These are phyloP conservation scores for Neoboletus subvelutipes DNA, from an alignment of 768 basidiomycete genomes.

Conservation along the genomic window DNA sequence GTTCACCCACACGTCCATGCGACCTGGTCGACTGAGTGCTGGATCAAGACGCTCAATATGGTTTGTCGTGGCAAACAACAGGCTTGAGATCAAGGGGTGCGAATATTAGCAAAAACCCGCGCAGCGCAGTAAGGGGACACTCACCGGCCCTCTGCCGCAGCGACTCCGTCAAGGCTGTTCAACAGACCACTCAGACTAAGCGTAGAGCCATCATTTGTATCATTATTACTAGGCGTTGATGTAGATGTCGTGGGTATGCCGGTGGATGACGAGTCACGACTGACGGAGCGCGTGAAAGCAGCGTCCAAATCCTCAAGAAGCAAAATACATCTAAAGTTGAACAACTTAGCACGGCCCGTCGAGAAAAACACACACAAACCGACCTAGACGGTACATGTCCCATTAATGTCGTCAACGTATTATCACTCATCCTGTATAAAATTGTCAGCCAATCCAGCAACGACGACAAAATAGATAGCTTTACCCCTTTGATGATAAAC, in stretches of 20 bases:
- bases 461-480: conserved; percentile 17
- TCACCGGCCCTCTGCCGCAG: conserved; percentile 83
- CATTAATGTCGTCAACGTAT: conserved; percentile 84
- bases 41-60: conserved; percentile 92
- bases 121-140: conserved; percentile 29
- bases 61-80: conserved; percentile 91
- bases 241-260: conserved; percentile 59
- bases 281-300: conserved; percentile 85
- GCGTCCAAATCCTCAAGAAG: conserved; percentile 94
- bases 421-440: conserved; percentile 77
- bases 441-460: conserved; percentile 8
- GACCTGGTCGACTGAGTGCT: conserved; percentile 82
- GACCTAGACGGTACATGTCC: conserved; percentile 83
- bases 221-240: conserved; percentile 42
- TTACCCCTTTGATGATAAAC: conserved; percentile 84
- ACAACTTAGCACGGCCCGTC: conserved; percentile 15
- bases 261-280: conserved; percentile 77
- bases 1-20: conserved; percentile 92
- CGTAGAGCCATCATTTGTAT: conserved; percentile 73
- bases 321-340: conserved; percentile 69
- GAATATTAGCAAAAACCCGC: conserved; percentile 18
- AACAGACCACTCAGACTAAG: conserved; percentile 81
- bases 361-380: conserved; percentile 14
- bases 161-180: conserved; percentile 85
- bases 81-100: conserved; percentile 39